Base-by-base conservation (phyloP, 495 filamentous ascomycete genomes). In the Apodospora peruviana region DNA sequence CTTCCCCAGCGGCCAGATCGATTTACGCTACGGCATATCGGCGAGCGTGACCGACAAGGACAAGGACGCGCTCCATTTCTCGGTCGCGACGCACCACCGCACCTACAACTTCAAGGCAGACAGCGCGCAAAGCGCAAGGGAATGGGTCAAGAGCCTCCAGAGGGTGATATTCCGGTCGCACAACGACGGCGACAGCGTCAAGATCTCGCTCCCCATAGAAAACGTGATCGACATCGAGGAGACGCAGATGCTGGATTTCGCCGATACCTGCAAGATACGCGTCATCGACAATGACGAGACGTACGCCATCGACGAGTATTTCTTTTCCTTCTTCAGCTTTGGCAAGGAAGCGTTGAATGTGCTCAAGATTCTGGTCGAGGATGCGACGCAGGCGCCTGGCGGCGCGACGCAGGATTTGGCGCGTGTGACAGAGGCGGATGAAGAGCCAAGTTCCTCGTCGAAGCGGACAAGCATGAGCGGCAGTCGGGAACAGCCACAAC, bases 221-320 rank as follows among this genome's bases (percentile, higher is more conserved):
- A 95, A 91, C 57, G 77, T 97, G 14, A 85, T 97, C 47, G 91
- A 95, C 56, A 79, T 97, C 43, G 94, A 98, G 64, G 87, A 96
- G 55, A 91, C 84, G 45, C 84, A 90, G 25, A 88, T 96, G 70
- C 78, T 93, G 34, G 90, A 95, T 44, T 88, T 93, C 67, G 89
- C 90, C 18, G 88, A 96, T 46, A 98, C 93, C 0, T 84, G 95
- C 67, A 97, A 94, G 66, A 84, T 98, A 40, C 78, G 90, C 17
- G 89, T 96, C 18, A 80, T 96, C 42, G 90, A 96, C 54, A 91
- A 87, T 52, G 85, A 89, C 46, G 93, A 96, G 59, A 93, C 90
- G 7, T 96, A 84, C 69, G 90, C 89, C 3, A 88, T 97, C 47
- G 93, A 98, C 57, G 93, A 98, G 87, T 95, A 96, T 65, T 97